Evolutionary conservation across 208 protist species (phyloP).

Genomic region (Wallacemonas sp.): DNA sequence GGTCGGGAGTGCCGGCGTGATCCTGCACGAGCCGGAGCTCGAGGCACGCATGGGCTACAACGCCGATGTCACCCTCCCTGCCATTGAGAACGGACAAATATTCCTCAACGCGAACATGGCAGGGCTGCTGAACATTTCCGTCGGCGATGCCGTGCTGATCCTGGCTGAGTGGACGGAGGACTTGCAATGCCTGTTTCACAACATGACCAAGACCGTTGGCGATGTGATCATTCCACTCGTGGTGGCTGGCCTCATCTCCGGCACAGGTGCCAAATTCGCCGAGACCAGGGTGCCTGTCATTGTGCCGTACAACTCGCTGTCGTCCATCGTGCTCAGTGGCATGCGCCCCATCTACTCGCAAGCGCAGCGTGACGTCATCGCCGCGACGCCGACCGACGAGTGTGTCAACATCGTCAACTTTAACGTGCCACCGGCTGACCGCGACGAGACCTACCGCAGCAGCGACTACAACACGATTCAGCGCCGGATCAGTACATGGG

Average conservation of each 20-base stretch:
- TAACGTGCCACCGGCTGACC: constrained; percentile 38
- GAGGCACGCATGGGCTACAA: constrained; percentile 47
- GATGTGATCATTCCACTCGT: constrained; percentile 28
- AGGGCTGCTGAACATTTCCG: constrained; percentile 14
- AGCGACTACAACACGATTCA: constrained; percentile 62
- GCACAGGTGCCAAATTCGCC: constrained; percentile 32
- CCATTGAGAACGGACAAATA: constrained; percentile 4
- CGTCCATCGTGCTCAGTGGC: constrained; percentile 26
- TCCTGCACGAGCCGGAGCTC: constrained; percentile 25
- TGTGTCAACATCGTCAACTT: constrained; percentile 52
- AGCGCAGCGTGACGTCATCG: constrained; percentile 15
- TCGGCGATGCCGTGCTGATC: constrained; percentile 39
- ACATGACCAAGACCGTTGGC: not conserved
- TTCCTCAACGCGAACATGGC: constrained; percentile 21
- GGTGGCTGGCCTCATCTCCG: constrained; percentile 24
- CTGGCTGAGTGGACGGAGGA: constrained; percentile 13
- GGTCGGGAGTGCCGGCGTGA: not conserved
- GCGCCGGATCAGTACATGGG: constrained; percentile 43
- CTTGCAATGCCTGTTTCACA: constrained; percentile 18
- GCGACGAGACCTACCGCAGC: constrained; percentile 34
- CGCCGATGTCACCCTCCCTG: constrained; percentile 14
- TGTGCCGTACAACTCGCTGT: constrained; percentile 27
- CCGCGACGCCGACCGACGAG: constrained; percentile 17
- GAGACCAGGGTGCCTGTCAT: constrained; percentile 24
- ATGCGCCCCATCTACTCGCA: constrained; percentile 20